Evolutionary conservation across 2,329 filamentous ascomycete species (phyloP), one percentile per base, ranked within the genome.

Genomic region (Claviceps cyperi): DNA sequence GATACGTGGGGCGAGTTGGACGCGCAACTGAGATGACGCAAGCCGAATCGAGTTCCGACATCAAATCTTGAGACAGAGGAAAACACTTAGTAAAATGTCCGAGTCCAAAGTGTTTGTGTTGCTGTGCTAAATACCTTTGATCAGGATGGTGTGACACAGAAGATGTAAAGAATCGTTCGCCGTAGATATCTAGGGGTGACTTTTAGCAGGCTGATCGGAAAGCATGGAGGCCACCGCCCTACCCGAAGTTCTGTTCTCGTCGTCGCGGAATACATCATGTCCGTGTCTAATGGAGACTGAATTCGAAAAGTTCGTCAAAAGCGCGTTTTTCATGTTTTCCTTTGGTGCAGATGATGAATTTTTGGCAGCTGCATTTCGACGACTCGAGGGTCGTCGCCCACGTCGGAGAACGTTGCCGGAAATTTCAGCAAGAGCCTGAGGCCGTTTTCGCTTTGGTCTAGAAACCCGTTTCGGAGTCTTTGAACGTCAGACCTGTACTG

Each of bases 1-100:
- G 65, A 67, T 40, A 59, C 58, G 35, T 69, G 54, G 51, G 66
- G 70, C 15, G 68, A 63, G 47, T 69, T 66, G 9, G 67, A 62
- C 37, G 62, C 60, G 15, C 68, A 56, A 40, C 65, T 64, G 17
- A 71, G 59, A 4, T 62, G 59, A 19, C 66, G 66, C 36, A 70
- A 56, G 17, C 58, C 61, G 19, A 66, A 60, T 53, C 60, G 61
- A 22, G 60, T 59, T 45, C 60, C 63, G 52, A 60, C 55, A 56
- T 62, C 60, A 51, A 62, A 66, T 50, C 63, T 66, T 24, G 2
- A 15, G 22, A n/a, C 22, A 11, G 3, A 40, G 19, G 21, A 40
- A 21, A 21, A 21, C 28, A 32, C 9, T 32, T 38, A 22, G 24
- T 59, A 32, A 60, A 48, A 43, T 17, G 43, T 14, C 19, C 11